These are phyloP conservation scores for Beauveria caledonica DNA, from an alignment of 2,329 filamentous ascomycete genomes.

Conservation along the genomic window DNA sequence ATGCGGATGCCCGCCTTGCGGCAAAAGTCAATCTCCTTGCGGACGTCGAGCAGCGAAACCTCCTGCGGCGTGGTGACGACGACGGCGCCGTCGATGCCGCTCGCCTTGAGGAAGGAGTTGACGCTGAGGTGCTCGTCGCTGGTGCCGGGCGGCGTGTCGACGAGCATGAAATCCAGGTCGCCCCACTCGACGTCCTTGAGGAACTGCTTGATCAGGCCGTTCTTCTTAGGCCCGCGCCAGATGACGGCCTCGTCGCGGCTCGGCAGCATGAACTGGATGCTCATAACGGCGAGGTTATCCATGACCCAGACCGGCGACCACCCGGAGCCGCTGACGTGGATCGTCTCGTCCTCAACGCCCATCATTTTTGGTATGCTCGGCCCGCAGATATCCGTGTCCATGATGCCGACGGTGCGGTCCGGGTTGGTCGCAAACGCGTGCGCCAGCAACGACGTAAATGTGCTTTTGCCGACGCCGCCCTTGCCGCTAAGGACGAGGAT, in stretches of 20 bases:
- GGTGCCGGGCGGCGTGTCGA: slow-evolving; percentile 93
- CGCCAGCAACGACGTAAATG: slow-evolving; percentile 79
- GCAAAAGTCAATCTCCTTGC: slow-evolving; percentile 98
- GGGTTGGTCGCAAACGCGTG: slow-evolving; percentile 83
- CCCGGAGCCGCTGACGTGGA: slow-evolving; percentile 79
- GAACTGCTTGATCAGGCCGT: slow-evolving; percentile 95
- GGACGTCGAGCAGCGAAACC: slow-evolving; percentile 81
- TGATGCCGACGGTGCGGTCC: slow-evolving; percentile 75
- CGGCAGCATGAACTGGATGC: slow-evolving; percentile 95
- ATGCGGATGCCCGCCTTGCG: slow-evolving; percentile 85
- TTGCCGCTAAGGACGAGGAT: slow-evolving; percentile 90
- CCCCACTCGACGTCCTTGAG: slow-evolving; percentile 98
- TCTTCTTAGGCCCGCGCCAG: slow-evolving; percentile 97
- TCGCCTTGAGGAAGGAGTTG: slow-evolving; percentile 83
- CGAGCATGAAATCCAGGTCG: slow-evolving; percentile 82
- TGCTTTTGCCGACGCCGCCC: slow-evolving; percentile 94
- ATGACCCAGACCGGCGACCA: slow-evolving; percentile 95
- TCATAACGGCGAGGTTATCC: slow-evolving; percentile 94
- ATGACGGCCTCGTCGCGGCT: slow-evolving; percentile 92
- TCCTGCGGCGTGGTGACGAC: slow-evolving; percentile 94
- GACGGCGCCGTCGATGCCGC: slow-evolving; percentile 86
- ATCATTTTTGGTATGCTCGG: slow-evolving; percentile 98
- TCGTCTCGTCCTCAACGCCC: slow-evolving; percentile 88
- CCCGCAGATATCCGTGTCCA: slow-evolving; percentile 97
- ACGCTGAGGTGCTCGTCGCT: slow-evolving; percentile 93